A percentile compares a stretch with the other conserved stretches of the same genome.
phyloP scores from a whole-genome alignment of 352 stramenopile genomes.

The Globisporangium spiculum region DNA sequence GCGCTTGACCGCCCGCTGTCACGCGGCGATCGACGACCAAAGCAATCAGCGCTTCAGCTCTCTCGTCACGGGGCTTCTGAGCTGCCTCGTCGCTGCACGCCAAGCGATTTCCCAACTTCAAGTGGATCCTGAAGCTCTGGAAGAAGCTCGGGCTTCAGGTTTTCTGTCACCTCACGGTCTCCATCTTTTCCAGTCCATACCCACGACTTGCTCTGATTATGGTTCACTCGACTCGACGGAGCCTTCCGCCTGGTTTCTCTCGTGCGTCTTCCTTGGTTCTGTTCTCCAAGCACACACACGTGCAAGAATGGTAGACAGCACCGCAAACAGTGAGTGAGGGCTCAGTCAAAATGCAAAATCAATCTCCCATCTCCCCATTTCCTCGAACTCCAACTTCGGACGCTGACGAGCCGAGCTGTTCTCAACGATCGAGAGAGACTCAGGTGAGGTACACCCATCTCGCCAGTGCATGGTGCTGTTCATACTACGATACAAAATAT shows the following conservation, averaged over 20 bases:
- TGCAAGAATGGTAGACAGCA: neutral
- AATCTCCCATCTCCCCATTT: neutral
- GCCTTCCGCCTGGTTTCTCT: neutral
- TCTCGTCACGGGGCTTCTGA: neutral
- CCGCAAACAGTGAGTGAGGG: neutral
- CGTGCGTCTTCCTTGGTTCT: neutral
- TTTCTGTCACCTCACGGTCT: neutral
- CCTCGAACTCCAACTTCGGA: neutral
- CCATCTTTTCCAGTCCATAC: neutral
- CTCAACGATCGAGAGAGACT: neutral
- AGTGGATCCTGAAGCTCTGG: conserved; percentile 4
- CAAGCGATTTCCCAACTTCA: conserved; percentile 7
- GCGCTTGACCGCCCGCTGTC: conserved; percentile 4
- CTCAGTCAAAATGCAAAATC: neutral
- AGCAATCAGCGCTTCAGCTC: neutral
- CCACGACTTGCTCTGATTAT: neutral
- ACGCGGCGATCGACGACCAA: conserved; percentile 7
- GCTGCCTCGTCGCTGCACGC: conserved; percentile 5
- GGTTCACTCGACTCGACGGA: neutral
- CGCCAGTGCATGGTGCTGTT: neutral
- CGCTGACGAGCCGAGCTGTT: neutral
- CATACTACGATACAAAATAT: neutral
- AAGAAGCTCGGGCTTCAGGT: neutral
- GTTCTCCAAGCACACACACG: neutral
- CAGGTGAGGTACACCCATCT: neutral